Conservation (phyloP, 768 basidiomycete species). For the Russula olivacea region DNA sequence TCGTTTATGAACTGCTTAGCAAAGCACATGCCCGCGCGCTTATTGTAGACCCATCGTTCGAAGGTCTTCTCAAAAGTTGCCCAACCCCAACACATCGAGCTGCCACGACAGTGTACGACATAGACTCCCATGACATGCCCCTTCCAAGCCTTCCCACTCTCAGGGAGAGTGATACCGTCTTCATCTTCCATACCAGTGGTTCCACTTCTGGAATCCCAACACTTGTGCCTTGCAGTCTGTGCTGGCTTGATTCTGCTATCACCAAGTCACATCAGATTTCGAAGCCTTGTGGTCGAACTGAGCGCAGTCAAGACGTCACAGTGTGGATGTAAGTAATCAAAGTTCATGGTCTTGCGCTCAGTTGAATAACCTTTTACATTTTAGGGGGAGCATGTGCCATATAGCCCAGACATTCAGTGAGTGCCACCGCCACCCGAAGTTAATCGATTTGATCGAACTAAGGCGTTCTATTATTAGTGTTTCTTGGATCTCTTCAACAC, state of each 20-base stretch:
- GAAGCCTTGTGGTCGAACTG: conserved; percentile 37
- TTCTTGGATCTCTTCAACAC: conserved; percentile 65
- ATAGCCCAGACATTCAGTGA: conserved; percentile 72
- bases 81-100: conserved; percentile 45
- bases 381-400: conserved; percentile 82
- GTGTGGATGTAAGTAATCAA: conserved; percentile 58
- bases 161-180: conserved; percentile 41
- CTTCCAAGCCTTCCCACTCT: conserved; percentile 41
- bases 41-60: conserved; percentile 56
- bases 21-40: conserved; percentile 58
- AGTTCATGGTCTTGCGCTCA: conserved; percentile 26
- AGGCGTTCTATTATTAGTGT: conserved; percentile 41
- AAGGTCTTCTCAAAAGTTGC: conserved; percentile 38
- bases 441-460: conserved; percentile 27
- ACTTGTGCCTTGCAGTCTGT: conserved; percentile 63
- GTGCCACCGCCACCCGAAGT: conserved; percentile 28
- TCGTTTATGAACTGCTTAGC: conserved; percentile 64
- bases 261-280: conserved; percentile 54
- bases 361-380: conserved; percentile 33
- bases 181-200: conserved; percentile 77
- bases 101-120: conserved; percentile 36
- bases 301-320: conserved; percentile 58
- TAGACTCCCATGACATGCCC: conserved; percentile 35
- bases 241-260: conserved; percentile 57
- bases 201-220: conserved; percentile 83